Base-by-base conservation (phyloP, 768 basidiomycete species). In the Auricularia sp. region DNA sequence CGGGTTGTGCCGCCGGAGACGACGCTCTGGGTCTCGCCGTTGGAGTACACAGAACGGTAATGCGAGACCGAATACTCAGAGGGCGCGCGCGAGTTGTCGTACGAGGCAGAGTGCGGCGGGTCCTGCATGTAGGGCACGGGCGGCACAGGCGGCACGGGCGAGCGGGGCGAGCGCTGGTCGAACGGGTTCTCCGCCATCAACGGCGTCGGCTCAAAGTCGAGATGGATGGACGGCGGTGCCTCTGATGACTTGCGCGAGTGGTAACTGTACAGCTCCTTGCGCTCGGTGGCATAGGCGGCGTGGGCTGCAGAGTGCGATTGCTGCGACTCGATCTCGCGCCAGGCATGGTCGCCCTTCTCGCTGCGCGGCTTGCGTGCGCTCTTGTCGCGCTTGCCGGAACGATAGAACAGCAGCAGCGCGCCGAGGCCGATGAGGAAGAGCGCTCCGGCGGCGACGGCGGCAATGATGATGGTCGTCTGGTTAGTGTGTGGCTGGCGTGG, bases 251-350 rank as follows among this genome's bases (percentile, higher is more conserved):
- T 24, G 56, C 56, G 56, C 11, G 56, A 33, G 56, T 35, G 24
- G 56, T 36, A 59, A 2, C 11, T 59, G 14, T 35, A 33, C 56
- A 13, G 24, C 34, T n/a, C 34, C 56, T 59, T 35, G 56, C 29
- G 13, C 33, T 59, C 29, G 56, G 34, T 18, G 56, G 56, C 29
- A 29, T 14, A 24, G 6, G 13, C 24, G 56, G 16, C 56, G 14
- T 59, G 11, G 24, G 21, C 21, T 8, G 14, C 56, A 7, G 56
- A 8, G 3, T 59, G 56, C 29, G 56, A 29, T 18, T 59, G 56
- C 29, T 59, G 56, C 56, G 56, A 59, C 29, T 59, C 56, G 56
- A 59, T 59, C 56, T 59, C 56, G 56, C 56, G 56, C 56, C 56
- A 59, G 5, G 24, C 14, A 18, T 51, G 47, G 47, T 16, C 21